Evolutionary conservation across 257 asterid genomes (phyloP).

Genomic region (Solanum ossicruentum): DNA sequence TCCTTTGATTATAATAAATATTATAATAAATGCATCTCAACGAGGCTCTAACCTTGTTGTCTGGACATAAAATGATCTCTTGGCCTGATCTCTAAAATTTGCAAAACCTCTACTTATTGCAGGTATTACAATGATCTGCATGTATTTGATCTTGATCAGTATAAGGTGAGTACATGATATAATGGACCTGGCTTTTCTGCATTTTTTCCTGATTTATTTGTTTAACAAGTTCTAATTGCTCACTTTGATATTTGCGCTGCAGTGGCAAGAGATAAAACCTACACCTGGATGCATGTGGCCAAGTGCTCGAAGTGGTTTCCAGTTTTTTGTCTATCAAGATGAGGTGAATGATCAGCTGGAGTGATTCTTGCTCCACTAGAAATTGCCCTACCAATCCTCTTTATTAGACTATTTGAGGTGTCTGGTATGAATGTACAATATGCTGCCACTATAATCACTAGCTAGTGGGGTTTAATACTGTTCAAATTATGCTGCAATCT

Average conservation of each 20-base stretch:
- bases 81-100: background rate
- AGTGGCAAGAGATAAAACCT: conserved; percentile 99
- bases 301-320: conserved; percentile 96
- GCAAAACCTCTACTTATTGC: conserved; percentile 6
- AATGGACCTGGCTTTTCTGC: background rate
- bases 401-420: background rate
- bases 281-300: conserved; percentile 96
- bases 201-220: background rate
- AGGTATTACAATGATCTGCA: conserved; percentile 90
- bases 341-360: conserved; percentile 33
- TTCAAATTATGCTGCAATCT: background rate
- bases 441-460: background rate
- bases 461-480: background rate
- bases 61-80: background rate
- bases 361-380: background rate
- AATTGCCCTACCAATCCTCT: background rate
- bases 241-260: conserved; percentile 9
- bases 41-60: background rate
- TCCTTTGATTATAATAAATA: background rate
- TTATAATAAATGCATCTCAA: background rate
- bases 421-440: background rate
- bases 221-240: conserved; percentile 3
- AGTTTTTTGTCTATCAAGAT: conserved; percentile 80
- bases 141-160: conserved; percentile 90
- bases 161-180: conserved; percentile 42